Evolutionary conservation across 192 early-diverging fungal species (phyloP), one percentile per base, ranked within the genome.

Genomic region (Linnemannia hyalina): DNA sequence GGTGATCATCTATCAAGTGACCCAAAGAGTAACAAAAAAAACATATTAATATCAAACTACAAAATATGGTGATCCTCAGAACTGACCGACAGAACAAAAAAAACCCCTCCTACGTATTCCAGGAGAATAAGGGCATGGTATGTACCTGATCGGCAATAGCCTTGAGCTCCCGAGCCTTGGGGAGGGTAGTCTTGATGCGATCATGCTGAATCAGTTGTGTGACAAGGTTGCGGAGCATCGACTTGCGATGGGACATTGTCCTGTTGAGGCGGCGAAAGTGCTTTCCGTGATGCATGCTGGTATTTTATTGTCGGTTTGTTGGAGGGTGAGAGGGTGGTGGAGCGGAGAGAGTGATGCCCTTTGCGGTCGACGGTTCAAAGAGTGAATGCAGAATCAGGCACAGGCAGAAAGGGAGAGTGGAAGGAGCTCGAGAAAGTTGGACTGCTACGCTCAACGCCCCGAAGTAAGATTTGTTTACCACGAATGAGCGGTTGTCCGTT

Each of bases 151-250:
- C 97, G 22, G 94, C 97, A 44, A 95, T 85, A 41, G 94, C 92
- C 87, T 96, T 91, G n/a, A 98, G 85, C 77, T 96, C 95, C 88
- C 96, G 97, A 38, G 98, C 98, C 84, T 97, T 97, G 6, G 98
- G 93, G 16, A 97, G 83, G 0, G 98, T 99, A 13, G 98, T 99
- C 81, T 96, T 93, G 57, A 99, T 96, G 73, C 96, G 93, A 80
- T 97, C 97, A 88, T 97, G 89, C 81, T 95, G 90, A 79, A 99
- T 94, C 35, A 99, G 91, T 42, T 95, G 92, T 70, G 96, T 94
- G 40, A 94, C 93, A 89, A 98, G 90, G 88, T 97, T 98, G 73
- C 96, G 90, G 40, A 97, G 89, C 87, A 98, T 91, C 44, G 94
- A 92, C 76, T 92, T 92, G 76, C 97, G 91, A 88, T 97, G 94